Conservation (phyloP, 129 eudicot genomes). For the Glebionis coronaria region DNA sequence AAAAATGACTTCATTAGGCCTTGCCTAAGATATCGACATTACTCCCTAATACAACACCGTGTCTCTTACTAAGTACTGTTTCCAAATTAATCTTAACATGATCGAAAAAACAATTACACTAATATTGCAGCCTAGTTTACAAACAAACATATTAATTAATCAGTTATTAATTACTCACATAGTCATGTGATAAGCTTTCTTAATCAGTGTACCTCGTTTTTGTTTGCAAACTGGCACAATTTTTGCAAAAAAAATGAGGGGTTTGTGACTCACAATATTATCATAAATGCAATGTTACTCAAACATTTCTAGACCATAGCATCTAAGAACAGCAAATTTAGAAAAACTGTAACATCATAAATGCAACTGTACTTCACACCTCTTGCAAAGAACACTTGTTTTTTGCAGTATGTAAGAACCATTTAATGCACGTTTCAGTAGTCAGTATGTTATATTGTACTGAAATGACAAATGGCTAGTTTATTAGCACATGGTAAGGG, state of each 20-base stretch:
- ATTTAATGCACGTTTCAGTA: not conserved
- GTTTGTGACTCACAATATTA: not conserved
- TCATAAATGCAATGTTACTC: conserved; percentile 20
- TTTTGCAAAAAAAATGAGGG: conserved; percentile 13
- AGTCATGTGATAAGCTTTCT: not conserved
- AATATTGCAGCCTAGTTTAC: not conserved
- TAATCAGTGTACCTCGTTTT: conserved; percentile 2
- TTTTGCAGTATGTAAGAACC: conserved; percentile 1
- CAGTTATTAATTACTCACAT: not conserved
- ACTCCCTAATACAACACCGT: not conserved
- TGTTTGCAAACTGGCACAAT: conserved; percentile 10
- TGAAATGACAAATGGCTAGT: no score
- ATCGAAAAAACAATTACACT: not conserved
- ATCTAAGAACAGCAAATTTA: not conserved
- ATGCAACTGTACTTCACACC: conserved; percentile 19
- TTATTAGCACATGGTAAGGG: no score
- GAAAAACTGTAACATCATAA: conserved; percentile 7
- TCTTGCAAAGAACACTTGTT: conserved; percentile 1
- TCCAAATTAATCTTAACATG: not conserved
- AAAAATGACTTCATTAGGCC: not conserved
- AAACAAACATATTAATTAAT: not conserved
- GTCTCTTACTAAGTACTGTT: not conserved
- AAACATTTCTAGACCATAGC: not conserved
- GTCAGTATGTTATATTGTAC: no score
- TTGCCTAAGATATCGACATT: conserved; percentile 4